phyloP scores from a whole-genome alignment of 1,284 basidiomycete genomes.

The Cryptococcus sp. region DNA sequence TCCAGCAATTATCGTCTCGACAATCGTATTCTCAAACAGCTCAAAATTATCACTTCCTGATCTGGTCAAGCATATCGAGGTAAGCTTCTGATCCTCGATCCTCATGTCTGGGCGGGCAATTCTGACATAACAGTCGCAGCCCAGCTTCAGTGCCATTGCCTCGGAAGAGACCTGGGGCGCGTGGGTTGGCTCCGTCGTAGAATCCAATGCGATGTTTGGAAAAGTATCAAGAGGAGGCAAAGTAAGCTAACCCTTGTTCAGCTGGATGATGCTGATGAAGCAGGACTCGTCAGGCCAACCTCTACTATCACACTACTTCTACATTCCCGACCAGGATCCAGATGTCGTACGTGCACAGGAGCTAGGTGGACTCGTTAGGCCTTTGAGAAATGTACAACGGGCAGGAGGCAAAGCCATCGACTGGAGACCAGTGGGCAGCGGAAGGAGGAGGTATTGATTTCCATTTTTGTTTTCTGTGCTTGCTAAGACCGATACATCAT shows the following conservation, averaged over 20 bases:
- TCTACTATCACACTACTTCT: constrained; percentile 47
- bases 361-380: constrained; percentile 47
- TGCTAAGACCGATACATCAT: not conserved
- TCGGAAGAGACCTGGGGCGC: constrained; percentile 35
- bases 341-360: constrained; percentile 41
- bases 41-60: constrained; percentile 46
- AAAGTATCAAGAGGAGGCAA: constrained; percentile 47
- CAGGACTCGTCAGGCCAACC: constrained; percentile 47
- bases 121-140: constrained; percentile 33
- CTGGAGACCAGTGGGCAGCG: constrained; percentile 46
- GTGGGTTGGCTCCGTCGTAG: constrained; percentile 37
- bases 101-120: no score
- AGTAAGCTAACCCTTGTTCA: constrained; percentile 17
- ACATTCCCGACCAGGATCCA: constrained; percentile 43
- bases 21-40: constrained; percentile 47
- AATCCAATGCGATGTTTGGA: constrained; percentile 45
- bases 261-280: not conserved
- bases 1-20: constrained; percentile 43
- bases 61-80: constrained; percentile 46
- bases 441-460: constrained; percentile 26
- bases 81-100: constrained; percentile 19
- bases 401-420: constrained; percentile 47
- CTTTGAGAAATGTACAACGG: constrained; percentile 42
- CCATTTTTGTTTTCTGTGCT: not conserved
- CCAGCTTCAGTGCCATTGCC: constrained; percentile 36